Percentiles rank a stretch among this genome's conserved stretches.
Conservation (phyloP, 495 filamentous ascomycete species). For the Cryomyces antarcticus region DNA sequence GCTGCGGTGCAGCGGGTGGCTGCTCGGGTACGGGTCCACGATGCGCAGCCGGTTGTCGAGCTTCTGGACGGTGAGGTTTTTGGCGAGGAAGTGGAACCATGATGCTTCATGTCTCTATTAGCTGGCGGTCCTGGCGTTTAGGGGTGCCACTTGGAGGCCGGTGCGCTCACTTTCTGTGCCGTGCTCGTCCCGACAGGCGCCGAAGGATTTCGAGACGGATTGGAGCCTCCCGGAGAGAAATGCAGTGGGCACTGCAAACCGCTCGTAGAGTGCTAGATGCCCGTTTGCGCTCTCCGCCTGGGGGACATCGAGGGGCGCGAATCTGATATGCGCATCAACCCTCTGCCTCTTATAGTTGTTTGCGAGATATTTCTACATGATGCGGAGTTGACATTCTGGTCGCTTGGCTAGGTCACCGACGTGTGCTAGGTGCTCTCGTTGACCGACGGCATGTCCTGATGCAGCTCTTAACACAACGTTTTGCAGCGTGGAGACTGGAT, state of each 20-base stretch:
- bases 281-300: neutral
- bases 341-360: too few species aligned
- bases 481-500: too few species aligned
- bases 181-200: neutral
- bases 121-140: neutral
- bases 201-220: slow-evolving; percentile 6
- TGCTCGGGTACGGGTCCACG: neutral
- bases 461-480: too few species aligned
- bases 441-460: too few species aligned
- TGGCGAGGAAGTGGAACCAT: slow-evolving; percentile 7
- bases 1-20: neutral
- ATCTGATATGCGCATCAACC: neutral
- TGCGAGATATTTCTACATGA: neutral
- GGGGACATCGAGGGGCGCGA: slow-evolving; percentile 2
- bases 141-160: neutral
- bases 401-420: neutral
- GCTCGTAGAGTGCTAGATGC: slow-evolving; percentile 2
- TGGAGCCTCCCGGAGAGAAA: slow-evolving; percentile 4
- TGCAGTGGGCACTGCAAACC: slow-evolving; percentile 1
- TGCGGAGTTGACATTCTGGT: neutral
- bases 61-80: slow-evolving; percentile 3
- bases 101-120: slow-evolving; percentile 1
- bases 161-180: slow-evolving; percentile 2
- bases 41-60: neutral
- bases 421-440: too few species aligned